Conservation (phyloP, 1,284 basidiomycete genomes). For the Cutaneotrichosporon curvatum region DNA sequence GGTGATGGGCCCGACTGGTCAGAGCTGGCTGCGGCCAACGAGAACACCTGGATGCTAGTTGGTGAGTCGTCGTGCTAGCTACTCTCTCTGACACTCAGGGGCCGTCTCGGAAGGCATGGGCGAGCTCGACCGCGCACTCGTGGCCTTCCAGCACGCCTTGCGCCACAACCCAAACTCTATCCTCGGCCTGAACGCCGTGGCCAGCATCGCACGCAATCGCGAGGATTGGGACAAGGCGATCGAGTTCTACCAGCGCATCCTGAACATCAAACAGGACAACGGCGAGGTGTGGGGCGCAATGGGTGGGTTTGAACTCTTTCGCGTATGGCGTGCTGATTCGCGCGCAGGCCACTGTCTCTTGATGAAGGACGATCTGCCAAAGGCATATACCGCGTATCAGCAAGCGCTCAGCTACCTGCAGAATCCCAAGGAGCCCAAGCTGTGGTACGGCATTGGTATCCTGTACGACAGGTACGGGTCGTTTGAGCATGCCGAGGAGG, state of each 20-base stretch:
- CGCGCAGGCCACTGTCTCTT: conserved; percentile 77
- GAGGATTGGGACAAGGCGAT: conserved; percentile 59
- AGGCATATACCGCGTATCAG: conserved; percentile 97
- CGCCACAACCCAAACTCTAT: conserved; percentile 85
- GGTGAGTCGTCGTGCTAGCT: conserved; percentile 51
- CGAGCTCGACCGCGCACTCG: conserved; percentile 78
- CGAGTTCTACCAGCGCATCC: conserved; percentile 87
- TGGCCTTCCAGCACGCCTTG: conserved; percentile 83
- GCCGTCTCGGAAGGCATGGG: conserved; percentile 85
- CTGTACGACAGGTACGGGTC: conserved; percentile 98
- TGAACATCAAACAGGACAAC: conserved; percentile 81
- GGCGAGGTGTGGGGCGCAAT: conserved; percentile 92
- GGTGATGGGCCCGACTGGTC: no score
- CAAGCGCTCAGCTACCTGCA: conserved; percentile 93
- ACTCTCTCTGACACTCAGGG: conserved; percentile 49
- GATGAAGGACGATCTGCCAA: conserved; percentile 98
- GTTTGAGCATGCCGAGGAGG: conserved; percentile 96
- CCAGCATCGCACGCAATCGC: conserved; percentile 54
- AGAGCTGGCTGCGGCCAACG: conserved; percentile 67
- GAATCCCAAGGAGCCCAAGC: conserved; percentile 96
- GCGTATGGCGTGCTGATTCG: neutral
- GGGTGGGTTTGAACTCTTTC: conserved; percentile 50
- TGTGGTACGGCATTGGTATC: conserved; percentile 99
- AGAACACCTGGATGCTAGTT: conserved; percentile 86
- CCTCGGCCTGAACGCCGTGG: conserved; percentile 79